phyloP scores from a whole-genome alignment of 73 alveolate genomes.

The Durusdinium trenchii region DNA sequence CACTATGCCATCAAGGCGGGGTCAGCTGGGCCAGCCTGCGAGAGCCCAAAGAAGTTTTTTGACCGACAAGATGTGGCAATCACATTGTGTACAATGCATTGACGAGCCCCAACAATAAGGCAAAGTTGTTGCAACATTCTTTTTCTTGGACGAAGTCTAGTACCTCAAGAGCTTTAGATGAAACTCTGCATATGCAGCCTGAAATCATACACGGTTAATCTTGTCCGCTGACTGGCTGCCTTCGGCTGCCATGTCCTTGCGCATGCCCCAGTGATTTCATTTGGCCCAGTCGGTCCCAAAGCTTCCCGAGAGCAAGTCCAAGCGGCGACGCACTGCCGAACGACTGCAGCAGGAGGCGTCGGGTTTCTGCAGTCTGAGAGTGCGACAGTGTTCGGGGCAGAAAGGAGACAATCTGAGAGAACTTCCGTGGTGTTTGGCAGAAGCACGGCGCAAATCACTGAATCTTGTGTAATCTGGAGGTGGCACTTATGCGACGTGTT shows the following conservation, averaged over 20 bases:
- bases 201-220: too few species aligned
- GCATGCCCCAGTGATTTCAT: too few species aligned
- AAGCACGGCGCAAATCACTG: background rate
- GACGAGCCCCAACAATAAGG: too few species aligned
- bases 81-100: too few species aligned
- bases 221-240: too few species aligned
- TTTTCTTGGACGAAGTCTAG: too few species aligned
- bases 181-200: too few species aligned
- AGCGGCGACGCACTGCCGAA: constrained; percentile 62
- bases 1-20: background rate
- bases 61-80: too few species aligned
- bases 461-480: background rate
- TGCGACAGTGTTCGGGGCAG: background rate
- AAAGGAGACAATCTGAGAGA: background rate
- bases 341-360: constrained; percentile 74
- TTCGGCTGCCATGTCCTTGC: too few species aligned
- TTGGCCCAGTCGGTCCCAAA: constrained; percentile 81
- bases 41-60: background rate
- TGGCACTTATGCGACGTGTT: constrained; percentile 19
- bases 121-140: too few species aligned
- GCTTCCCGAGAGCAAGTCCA: constrained; percentile 50
- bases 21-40: background rate
- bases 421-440: background rate
- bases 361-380: background rate
- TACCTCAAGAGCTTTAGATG: too few species aligned